Percentiles rank a stretch among this genome's conserved stretches.
These are phyloP conservation scores for Picea glauca DNA, from an alignment of 75 land plant genomes.

Conservation along the genomic window DNA sequence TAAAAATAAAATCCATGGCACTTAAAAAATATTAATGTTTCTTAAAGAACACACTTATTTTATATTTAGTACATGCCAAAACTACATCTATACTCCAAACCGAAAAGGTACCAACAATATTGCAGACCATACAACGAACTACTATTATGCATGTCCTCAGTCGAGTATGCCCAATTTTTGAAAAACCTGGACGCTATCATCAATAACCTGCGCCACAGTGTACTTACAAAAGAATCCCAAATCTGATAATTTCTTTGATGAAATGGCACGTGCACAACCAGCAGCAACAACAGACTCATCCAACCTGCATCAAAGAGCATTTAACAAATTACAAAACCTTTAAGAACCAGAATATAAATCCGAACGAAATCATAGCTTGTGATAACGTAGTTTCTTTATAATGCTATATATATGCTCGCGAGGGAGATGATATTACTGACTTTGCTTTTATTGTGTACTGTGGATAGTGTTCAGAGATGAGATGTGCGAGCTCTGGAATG, in stretches of 20 bases:
- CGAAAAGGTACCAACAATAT: no score
- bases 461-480: not conserved
- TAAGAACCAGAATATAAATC: not conserved
- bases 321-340: not conserved
- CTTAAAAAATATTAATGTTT: no score
- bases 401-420: no score
- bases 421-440: not conserved
- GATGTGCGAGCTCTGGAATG: not conserved
- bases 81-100: no score
- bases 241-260: not conserved
- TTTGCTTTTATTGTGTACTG: not conserved
- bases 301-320: not conserved
- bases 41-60: no score
- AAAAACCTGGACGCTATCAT: not conserved
- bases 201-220: not conserved
- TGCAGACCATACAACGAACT: no score
- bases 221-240: not conserved
- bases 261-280: not conserved
- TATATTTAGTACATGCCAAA: no score
- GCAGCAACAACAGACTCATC: not conserved
- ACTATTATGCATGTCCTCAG: no score
- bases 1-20: no score
- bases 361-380: not conserved
- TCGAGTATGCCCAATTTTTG: no score
- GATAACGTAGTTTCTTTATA: not conserved